These are phyloP conservation scores for Chlamydomonas sphaeroides DNA, from an alignment of 139 green algal genomes.

Conservation along the genomic window DNA sequence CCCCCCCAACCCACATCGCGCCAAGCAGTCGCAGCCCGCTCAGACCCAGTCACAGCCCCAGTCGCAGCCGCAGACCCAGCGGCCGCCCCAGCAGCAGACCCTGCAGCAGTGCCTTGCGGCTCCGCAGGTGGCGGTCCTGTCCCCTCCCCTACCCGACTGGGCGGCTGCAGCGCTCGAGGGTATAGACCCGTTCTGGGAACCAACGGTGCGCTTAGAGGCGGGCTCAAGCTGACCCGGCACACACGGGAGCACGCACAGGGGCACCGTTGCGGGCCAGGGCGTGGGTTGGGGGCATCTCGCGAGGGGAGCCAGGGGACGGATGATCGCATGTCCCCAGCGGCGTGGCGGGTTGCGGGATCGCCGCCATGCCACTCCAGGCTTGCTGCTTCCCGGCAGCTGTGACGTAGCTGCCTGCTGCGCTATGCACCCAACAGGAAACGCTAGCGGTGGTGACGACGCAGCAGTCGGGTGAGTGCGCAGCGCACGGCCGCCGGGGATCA, in stretches of 20 bases:
- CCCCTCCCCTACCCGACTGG: not conserved
- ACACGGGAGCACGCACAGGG: not conserved
- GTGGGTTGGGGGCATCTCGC: not conserved
- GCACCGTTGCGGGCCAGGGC: too few relatives aligned
- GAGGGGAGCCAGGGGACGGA: not conserved
- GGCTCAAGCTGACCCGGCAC: too few relatives aligned
- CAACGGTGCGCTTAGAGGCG: not conserved
- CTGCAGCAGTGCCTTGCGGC: not conserved
- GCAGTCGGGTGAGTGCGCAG: not conserved
- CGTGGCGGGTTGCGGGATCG: too few relatives aligned
- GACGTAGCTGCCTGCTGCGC: not conserved
- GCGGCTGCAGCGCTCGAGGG: not conserved
- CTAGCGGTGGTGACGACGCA: not conserved
- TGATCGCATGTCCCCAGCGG: not conserved
- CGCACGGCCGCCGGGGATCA: too few relatives aligned
- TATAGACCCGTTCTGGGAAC: slow-evolving; percentile 18
- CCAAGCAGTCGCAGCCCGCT: too few relatives aligned
- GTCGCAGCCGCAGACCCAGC: not conserved
- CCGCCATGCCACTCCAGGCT: too few relatives aligned
- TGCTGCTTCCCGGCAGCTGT: not conserved
- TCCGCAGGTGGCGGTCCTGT: not conserved
- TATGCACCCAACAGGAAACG: not conserved
- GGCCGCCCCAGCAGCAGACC: not conserved
- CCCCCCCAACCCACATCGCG: too few relatives aligned
- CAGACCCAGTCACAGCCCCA: too few relatives aligned